Evolutionary conservation across 148 eudicot species (phyloP), one percentile per base, ranked within the genome.

Genomic region (Vaccinium macrocarpon): DNA sequence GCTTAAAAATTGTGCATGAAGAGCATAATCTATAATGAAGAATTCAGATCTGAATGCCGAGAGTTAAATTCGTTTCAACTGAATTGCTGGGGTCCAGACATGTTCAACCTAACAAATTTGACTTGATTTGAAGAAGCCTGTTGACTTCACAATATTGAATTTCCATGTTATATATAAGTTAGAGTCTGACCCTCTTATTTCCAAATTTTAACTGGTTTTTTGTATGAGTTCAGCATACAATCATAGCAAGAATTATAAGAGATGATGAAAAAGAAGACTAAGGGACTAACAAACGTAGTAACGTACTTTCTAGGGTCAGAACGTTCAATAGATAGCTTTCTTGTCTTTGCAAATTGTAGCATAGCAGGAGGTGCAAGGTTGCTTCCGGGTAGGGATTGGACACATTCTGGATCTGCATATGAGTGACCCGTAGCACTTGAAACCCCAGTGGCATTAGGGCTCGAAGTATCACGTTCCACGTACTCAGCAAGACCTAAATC

Each of bases 331-430:
- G 98, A 94, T 80, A 92, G 80, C 89, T 94, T 96, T 86, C 98
- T 93, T 48, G 95, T 88, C 90, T 93, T 96, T 42, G 97, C 98
- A 91, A 91, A 93, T 86, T 92, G 97, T 53, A 91, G 93, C 88
- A 90, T 71, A 23, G 93, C 86, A 50, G 95, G 92, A 80, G 93
- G 88, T 81, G 88, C 87, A 15, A 92, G 87, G 87, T 87, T 91
- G 90, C 90, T 90, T 88, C 93, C 94, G 74, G 90, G 76, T 81
- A 90, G 66, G 59, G 96, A 91, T 85, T 92, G 97, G 73, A 88
- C 88, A 85, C 90, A 91, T 85, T 95, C 99, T 59, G 93, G 92
- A 87, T 94, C 99, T 86, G 91, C 91, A 89, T 15, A 90, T 62
- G 93, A 90, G 38, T 90, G 95, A 84, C 90, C 93, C 18, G 86